Conservation (phyloP, 2,329 filamentous ascomycete species). For the Ophiostoma sp. region DNA sequence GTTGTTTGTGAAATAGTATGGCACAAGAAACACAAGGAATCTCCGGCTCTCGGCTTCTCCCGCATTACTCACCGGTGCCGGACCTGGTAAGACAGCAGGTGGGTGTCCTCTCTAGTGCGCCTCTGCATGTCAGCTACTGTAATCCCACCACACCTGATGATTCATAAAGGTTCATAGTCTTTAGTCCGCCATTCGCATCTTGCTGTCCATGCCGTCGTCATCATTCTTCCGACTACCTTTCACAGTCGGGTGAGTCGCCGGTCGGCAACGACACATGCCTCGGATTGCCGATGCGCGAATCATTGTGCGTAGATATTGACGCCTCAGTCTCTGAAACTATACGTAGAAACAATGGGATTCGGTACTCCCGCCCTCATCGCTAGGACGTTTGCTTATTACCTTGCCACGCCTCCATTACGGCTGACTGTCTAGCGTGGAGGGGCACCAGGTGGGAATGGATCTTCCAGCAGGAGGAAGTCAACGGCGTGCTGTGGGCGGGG, state of each 20-base stretch:
- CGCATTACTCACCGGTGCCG: constrained; percentile 2
- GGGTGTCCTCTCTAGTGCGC: background rate
- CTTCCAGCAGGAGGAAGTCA: background rate
- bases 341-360: background rate
- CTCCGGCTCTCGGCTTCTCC: background rate
- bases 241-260: background rate
- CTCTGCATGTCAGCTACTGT: background rate
- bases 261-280: constrained; percentile 15
- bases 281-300: background rate
- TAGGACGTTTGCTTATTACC: background rate
- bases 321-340: background rate
- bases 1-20: too few species aligned
- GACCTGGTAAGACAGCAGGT: constrained; percentile 6
- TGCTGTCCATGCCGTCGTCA: background rate
- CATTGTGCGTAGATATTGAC: background rate
- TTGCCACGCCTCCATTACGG: background rate
- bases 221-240: background rate
- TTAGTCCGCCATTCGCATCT: too few species aligned
- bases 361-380: background rate
- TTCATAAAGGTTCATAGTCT: background rate
- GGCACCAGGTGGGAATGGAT: background rate
- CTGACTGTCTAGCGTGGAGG: constrained; percentile 6
- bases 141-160: background rate
- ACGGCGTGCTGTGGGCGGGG: background rate
- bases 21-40: background rate